Conservation (phyloP, 163 green algal genomes). For the Prototheca wickerhamii region DNA sequence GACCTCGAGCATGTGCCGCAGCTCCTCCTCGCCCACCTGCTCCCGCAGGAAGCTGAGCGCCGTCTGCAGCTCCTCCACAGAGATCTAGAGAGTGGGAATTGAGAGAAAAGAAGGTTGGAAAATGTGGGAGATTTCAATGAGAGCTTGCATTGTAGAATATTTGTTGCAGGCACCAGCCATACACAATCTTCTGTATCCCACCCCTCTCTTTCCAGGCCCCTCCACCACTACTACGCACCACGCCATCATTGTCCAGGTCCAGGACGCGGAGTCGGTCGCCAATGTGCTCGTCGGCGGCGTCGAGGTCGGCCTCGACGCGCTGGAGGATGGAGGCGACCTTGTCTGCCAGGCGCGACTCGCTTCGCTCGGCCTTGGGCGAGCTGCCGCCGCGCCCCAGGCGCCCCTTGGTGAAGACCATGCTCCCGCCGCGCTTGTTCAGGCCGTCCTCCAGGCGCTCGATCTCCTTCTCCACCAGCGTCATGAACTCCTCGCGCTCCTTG, state of each 20-base stretch:
- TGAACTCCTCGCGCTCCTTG: conserved; percentile 70
- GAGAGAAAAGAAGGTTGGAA: background rate
- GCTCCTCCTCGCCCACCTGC: conserved; percentile 62
- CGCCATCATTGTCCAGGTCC: conserved; percentile 71
- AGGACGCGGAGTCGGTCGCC: conserved; percentile 68
- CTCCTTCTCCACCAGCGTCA: conserved; percentile 67
- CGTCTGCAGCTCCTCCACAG: conserved; percentile 51
- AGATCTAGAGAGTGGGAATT: conserved; percentile 35
- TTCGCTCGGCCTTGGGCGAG: conserved; percentile 34
- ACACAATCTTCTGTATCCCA: background rate
- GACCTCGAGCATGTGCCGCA: conserved; percentile 48
- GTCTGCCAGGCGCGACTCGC: conserved; percentile 48
- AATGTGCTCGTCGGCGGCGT: conserved; percentile 58
- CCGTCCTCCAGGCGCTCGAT: conserved; percentile 38
- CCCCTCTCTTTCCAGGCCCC: background rate
- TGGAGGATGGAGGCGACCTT: conserved; percentile 67
- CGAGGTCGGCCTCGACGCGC: conserved; percentile 70
- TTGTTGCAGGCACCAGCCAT: background rate
- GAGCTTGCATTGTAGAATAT: background rate
- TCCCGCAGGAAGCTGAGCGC: conserved; percentile 60
- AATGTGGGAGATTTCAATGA: background rate
- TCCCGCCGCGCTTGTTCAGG: conserved; percentile 23
- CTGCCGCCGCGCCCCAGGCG: conserved; percentile 18
- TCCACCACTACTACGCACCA: conserved; percentile 26
- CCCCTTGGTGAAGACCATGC: conserved; percentile 35